Base-by-base conservation (phyloP, 805 yeast genomes). In the Sugiyamaella marilandica region DNA sequence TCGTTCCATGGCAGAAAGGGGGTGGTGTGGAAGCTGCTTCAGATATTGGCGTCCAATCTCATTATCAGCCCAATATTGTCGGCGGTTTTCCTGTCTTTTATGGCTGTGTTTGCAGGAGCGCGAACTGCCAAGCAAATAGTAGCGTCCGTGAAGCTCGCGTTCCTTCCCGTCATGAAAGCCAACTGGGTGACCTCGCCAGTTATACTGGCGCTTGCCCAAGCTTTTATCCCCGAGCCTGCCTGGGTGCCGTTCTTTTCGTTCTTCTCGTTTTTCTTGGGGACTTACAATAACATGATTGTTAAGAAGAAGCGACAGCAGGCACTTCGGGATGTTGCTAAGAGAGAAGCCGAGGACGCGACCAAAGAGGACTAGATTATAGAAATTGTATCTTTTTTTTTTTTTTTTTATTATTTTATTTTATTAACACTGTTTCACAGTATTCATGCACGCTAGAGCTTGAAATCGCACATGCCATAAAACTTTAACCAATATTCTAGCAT, bases 191-290 rank as follows among this genome's bases (percentile, higher is more conserved):
- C 68, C 13, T 64, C 71, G n/a, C 74, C 74, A 10, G 41, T 66
- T 26, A 58, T 65, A 5, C 53, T 71, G 50, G 71, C 69, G 3
- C 45, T 70, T 43, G 73, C 74, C 18, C 74, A 71, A 59, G 62
- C 61, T 32, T 67, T 65, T 50, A 57, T 71, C 35, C 74, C 74
- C 32, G 67, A 66, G 56, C 55, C 61, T 19, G 68, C 71, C 16
- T 71, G 74, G 74, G 71, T 70, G 24, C 74, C 74, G 5, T 64
- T 66, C 61, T 71, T 71, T 60, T 61, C 70, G 32, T 54, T 71
- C 51, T 62, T 70, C 45, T 68, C 70, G 31, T 71, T 71, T 60
- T 45, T 71, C 41, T 58, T 71, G 31, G 64, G 69, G 49, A 69
- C 72, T 33, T 71, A 68, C 59, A 71, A 71, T 63, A 71, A 71